These are phyloP conservation scores for Corylus heterophylla DNA, from an alignment of 306 rosid species.

Conservation along the genomic window DNA sequence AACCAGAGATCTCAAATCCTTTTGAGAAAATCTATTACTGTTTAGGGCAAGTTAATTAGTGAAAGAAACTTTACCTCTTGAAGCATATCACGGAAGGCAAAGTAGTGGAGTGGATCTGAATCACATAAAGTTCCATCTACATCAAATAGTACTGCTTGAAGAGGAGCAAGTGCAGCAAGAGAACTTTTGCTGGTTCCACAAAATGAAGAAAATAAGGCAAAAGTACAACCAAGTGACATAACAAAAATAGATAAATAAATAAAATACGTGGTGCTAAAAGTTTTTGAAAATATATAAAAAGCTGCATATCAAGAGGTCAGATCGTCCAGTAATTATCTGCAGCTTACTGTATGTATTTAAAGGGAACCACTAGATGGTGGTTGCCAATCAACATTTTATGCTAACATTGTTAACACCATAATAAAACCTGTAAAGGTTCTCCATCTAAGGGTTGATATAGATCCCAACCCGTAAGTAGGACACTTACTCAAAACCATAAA, in stretches of 20 bases:
- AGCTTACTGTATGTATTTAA: not conserved
- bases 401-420: not conserved
- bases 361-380: not conserved
- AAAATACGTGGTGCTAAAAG: not conserved
- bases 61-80: slow-evolving; percentile 55
- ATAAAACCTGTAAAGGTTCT: not conserved
- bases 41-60: not conserved
- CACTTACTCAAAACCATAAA: not conserved
- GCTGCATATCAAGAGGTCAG: not conserved
- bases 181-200: slow-evolving; percentile 56
- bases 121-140: slow-evolving; percentile 91
- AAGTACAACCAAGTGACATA: not conserved
- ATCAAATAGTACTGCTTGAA: slow-evolving; percentile 88
- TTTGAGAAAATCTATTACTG: not conserved
- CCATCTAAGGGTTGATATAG: not conserved
- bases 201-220: slow-evolving; percentile 30
- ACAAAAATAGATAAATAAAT: not conserved
- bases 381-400: not conserved
- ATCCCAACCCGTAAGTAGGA: not conserved
- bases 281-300: not conserved
- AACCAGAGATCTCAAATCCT: not conserved
- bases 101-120: slow-evolving; percentile 83
- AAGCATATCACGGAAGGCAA: slow-evolving; percentile 81
- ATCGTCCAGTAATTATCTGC: not conserved
- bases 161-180: slow-evolving; percentile 63